These are phyloP conservation scores for Xylaria intraflava DNA, from an alignment of 495 filamentous ascomycete genomes.

Conservation along the genomic window DNA sequence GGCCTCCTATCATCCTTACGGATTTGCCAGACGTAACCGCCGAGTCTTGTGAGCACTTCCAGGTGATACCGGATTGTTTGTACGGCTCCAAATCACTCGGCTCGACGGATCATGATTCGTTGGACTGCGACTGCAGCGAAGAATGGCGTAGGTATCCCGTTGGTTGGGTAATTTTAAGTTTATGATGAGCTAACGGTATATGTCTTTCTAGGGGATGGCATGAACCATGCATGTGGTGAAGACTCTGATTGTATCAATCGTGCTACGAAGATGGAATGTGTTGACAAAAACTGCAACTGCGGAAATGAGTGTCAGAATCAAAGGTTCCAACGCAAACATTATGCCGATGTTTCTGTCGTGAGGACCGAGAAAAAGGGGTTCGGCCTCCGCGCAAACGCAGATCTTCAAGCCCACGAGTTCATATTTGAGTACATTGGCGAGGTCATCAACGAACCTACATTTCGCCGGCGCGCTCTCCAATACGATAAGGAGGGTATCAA, in stretches of 20 bases:
- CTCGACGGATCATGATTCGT: slow-evolving; percentile 76
- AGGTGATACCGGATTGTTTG: slow-evolving; percentile 70
- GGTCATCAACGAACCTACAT: slow-evolving; percentile 87
- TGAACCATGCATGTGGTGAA: slow-evolving; percentile 86
- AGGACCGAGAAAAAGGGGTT: slow-evolving; percentile 97
- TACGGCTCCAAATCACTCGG: slow-evolving; percentile 89
- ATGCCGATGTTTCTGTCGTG: slow-evolving; percentile 87
- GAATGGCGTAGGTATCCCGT: slow-evolving; percentile 78
- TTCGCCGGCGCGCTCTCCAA: slow-evolving; percentile 78
- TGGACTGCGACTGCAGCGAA: slow-evolving; percentile 93
- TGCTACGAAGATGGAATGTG: slow-evolving; percentile 94
- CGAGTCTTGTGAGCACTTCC: slow-evolving; percentile 71
- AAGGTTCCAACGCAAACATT: slow-evolving; percentile 86
- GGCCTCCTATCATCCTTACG: slow-evolving; percentile 57
- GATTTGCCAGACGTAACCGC: slow-evolving; percentile 66
- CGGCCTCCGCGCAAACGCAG: slow-evolving; percentile 73
- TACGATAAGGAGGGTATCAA: slow-evolving; percentile 96
- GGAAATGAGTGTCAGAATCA: slow-evolving; percentile 87
- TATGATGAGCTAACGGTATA: slow-evolving; percentile 18
- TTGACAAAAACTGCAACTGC: slow-evolving; percentile 76
- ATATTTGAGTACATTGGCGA: slow-evolving; percentile 98
- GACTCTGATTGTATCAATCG: slow-evolving; percentile 99
- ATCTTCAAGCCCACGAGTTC: slow-evolving; percentile 75
- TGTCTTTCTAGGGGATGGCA: slow-evolving; percentile 50
- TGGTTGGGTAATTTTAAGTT: slow-evolving; percentile 12